Evolutionary conservation across 345 rosid species (phyloP), one percentile per base, ranked within the genome.

Genomic region (Euphorbia pulcherrima): DNA sequence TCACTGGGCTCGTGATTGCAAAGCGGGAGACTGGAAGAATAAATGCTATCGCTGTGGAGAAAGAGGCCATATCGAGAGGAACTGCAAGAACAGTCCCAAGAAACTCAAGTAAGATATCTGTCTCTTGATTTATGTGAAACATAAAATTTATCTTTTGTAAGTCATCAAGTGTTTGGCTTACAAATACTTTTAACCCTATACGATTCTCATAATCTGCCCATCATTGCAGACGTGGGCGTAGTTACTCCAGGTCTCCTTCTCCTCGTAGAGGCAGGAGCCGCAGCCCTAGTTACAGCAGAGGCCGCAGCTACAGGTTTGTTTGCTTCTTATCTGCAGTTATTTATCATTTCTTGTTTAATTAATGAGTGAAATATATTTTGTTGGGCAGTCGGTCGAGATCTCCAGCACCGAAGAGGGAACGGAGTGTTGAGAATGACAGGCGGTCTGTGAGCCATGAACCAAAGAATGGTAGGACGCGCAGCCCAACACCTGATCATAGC

Each of bases 1-100:
- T 18, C 98, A 93, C 27, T 89, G 97, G 98, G 97, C 97, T 63
- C 79, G 97, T 53, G 98, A 93, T 79, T 90, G 97, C 84, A 93
- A 87, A 62, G 94, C 96, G 62, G 97, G 97, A 30, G 97, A 92
- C 77, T 89, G 97, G 96, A 92, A 92, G 78, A 93, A 90, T 72
- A 90, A 89, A 74, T 93, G 98, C 71, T 93, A 90, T 65, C 93
- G 97, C 56, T 93, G 98, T 80, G 98, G 97, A 20, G 98, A 89
- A 74, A 75, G 97, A 64, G 98, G 97, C 44, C 98, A 93, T 79
- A 87, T 90, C 64, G 98, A 93, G 75, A 82, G 97, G 65, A 86
- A 86, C 80, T 93, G 98, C 79, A 89, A 86, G 78, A 93, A 87
- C 78, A 92, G 97, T 76, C 96, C 97, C 26, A 82, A 84, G 83